phyloP scores from a whole-genome alignment of 768 basidiomycete genomes.

The Dendrothele bispora region DNA sequence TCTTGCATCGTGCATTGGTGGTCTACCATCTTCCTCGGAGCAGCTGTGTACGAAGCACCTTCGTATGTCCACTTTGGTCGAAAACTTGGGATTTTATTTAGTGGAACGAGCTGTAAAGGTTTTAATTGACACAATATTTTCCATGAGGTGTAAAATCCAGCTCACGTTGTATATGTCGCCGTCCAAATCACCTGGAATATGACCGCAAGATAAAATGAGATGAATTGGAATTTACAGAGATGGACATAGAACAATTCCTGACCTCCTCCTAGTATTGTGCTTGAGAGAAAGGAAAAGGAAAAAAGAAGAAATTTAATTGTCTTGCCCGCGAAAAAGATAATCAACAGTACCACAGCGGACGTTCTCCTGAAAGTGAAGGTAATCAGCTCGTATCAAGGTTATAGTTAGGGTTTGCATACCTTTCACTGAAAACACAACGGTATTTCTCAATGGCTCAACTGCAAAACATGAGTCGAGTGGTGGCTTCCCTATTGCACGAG shows the following conservation, averaged over 20 bases:
- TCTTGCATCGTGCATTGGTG: constrained; percentile 57
- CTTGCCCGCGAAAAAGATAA: too few relatives aligned
- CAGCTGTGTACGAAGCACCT: constrained; percentile 52
- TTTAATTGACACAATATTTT: too few relatives aligned
- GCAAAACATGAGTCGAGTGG: constrained; percentile 51
- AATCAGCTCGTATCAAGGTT: neutral
- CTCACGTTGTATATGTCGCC: constrained; percentile 59
- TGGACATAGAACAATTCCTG: too few relatives aligned
- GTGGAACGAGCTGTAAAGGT: constrained; percentile 44
- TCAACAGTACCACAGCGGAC: too few relatives aligned
- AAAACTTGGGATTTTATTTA: constrained; percentile 37
- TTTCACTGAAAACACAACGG: constrained; percentile 61
- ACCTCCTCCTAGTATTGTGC: too few relatives aligned
- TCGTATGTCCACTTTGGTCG: constrained; percentile 15
- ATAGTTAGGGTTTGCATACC: constrained; percentile 32
- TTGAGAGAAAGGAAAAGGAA: too few relatives aligned
- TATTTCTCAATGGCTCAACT: constrained; percentile 51
- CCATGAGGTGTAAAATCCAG: too few relatives aligned
- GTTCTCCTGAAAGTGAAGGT: constrained; percentile 37
- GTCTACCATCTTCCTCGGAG: constrained; percentile 41
- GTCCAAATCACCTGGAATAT: constrained; percentile 73
- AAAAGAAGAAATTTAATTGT: too few relatives aligned
- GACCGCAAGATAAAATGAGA: constrained; percentile 63
- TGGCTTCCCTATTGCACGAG: constrained; percentile 55
- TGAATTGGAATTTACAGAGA: too few relatives aligned